Evolutionary conservation across 2,329 filamentous ascomycete genomes (phyloP), one percentile per base, ranked within the genome.

Genomic region (Clonostachys chloroleuca): DNA sequence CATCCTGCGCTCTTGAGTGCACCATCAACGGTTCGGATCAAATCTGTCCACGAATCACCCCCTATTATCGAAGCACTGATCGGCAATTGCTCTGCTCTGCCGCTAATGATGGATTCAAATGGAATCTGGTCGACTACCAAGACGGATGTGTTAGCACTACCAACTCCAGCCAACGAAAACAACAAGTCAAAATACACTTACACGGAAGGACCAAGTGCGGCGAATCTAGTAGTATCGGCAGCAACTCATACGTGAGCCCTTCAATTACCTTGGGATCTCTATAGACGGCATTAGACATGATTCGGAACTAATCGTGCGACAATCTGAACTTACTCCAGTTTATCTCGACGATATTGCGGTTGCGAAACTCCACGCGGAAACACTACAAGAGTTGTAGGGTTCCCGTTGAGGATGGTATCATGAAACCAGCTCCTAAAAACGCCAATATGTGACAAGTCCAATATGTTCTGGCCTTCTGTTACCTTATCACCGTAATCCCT

Each of bases 181-280:
- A 24, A 46, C 7, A 30, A 18, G 7, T 9, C 8, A 44, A 24
- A 36, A 35, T 42, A 16, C 34, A 59, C 66, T 57, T 56, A 68
- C 66, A 64, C 34, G 66, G 66, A 13, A 64, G 54, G 7, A 61
- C 51, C 6, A 69, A 51, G 30, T 66, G 53, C 2, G 65, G 64
- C 33, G 53, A 47, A 24, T 56, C 57, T 24, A 69, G 54, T 7
- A 65, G 44, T 2, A 57, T 48, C 16, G 61, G 54, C 30, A 67
- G 56, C 9, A 61, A 46, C 14, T 58, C 54, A 13, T 57, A 43
- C 10, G 54, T 52, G 9, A 68, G 45, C 12, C 60, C 59, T 5
- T 58, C 35, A 34, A 42, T 34, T 10, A 30, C 9, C 24, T 30
- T 30, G 9, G 24, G 24, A 10, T 30, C 24, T 10, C 24, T 30